A percentile compares a stretch with the other conserved stretches of the same genome.
Conservation (phyloP, 1,284 basidiomycete genomes). For the Bjerkandera adusta region DNA sequence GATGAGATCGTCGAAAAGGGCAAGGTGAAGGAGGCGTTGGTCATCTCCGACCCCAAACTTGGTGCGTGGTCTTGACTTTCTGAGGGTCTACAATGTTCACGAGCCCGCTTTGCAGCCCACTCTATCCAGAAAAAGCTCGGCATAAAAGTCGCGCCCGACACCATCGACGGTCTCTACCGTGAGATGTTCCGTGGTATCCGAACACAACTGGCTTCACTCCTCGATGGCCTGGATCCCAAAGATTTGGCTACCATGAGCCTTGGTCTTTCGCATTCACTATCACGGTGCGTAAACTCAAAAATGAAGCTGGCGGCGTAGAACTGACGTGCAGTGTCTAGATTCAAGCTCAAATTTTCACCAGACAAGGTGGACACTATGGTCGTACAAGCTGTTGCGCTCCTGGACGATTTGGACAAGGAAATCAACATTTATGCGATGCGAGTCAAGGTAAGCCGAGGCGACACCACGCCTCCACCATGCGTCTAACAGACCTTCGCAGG, state of each 20-base stretch:
- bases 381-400: conserved; percentile 96
- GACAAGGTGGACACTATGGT: conserved; percentile 99
- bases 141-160: conserved; percentile 79
- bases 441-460: conserved; percentile 72
- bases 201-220: conserved; percentile 80
- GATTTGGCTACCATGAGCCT: conserved; percentile 97
- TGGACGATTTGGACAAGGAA: conserved; percentile 99
- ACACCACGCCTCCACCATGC: no score
- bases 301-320: no score
- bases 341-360: conserved; percentile 99
- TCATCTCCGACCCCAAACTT: conserved; percentile 90
- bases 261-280: conserved; percentile 95
- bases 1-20: conserved; percentile 87
- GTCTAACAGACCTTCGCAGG: conserved; percentile 49
- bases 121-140: conserved; percentile 94
- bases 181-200: conserved; percentile 98
- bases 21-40: conserved; percentile 84
- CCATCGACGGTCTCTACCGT: conserved; percentile 39
- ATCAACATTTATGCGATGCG: conserved; percentile 99
- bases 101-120: conserved; percentile 46
- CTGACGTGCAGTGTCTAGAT: conserved; percentile 51
- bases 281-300: conserved; percentile 68
- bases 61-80: conserved; percentile 49
- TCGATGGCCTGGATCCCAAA: conserved; percentile 92
- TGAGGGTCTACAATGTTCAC: neutral